Percentiles rank a stretch among this genome's conserved stretches.
Evolutionary conservation across 495 filamentous ascomycete genomes (phyloP).

Genomic region (Rhizodiscina lignyota): DNA sequence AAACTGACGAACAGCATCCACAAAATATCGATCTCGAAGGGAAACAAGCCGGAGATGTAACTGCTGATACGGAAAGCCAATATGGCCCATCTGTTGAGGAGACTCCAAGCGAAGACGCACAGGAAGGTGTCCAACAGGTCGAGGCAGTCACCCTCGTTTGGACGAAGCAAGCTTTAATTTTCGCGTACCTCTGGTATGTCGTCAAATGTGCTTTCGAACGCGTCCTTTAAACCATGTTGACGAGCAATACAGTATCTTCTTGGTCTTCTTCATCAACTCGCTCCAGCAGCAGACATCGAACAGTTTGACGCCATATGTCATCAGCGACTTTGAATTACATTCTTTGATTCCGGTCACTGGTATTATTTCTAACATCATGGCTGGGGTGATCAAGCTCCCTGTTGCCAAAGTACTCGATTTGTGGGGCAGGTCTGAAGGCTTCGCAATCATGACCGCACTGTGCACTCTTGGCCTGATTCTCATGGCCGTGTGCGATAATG

Average conservation of each 20-base stretch:
- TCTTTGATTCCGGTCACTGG: slow-evolving; percentile 13
- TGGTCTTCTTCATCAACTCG: slow-evolving; percentile 31
- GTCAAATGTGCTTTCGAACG: background rate
- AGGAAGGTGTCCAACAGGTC: slow-evolving; percentile 27
- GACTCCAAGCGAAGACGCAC: slow-evolving; percentile 5
- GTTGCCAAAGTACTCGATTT: slow-evolving; percentile 50
- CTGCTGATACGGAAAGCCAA: no score
- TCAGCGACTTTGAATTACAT: slow-evolving; percentile 14
- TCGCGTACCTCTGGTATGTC: slow-evolving; percentile 25
- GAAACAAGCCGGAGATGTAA: no score
- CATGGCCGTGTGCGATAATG: slow-evolving; percentile 31
- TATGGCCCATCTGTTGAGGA: no score
- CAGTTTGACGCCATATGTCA: slow-evolving; percentile 13
- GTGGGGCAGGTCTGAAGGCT: slow-evolving; percentile 39
- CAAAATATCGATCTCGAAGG: no score
- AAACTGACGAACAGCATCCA: no score
- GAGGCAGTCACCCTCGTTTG: slow-evolving; percentile 29
- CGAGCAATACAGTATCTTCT: slow-evolving; percentile 23
- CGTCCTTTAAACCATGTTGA: background rate
- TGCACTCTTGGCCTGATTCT: slow-evolving; percentile 27
- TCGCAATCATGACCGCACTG: slow-evolving; percentile 25
- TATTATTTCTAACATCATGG: slow-evolving; percentile 38
- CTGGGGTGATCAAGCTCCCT: slow-evolving; percentile 42
- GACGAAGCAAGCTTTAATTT: slow-evolving; percentile 23
- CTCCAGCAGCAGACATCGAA: slow-evolving; percentile 18